Evolutionary conservation across 768 basidiomycete species (phyloP).

Genomic region (Xerocomus potaroensis): DNA sequence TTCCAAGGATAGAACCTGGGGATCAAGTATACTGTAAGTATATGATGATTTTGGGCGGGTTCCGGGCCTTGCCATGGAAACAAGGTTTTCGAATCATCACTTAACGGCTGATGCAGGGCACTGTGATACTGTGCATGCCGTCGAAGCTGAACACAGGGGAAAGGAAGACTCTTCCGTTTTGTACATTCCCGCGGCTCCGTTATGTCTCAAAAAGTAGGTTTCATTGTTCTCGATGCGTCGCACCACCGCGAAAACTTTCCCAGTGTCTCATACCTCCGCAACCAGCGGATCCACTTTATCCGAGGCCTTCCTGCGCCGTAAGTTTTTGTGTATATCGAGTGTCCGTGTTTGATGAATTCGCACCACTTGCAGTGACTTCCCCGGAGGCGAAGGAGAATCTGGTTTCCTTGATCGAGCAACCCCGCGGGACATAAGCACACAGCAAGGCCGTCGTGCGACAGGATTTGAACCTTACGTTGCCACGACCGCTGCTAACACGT

Average conservation of each 20-base stretch:
- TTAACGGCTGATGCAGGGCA: slow-evolving; percentile 37
- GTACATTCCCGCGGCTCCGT: slow-evolving; percentile 52
- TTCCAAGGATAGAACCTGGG: slow-evolving; percentile 57
- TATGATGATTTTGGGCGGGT: too few relatives aligned
- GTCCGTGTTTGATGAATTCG: background rate
- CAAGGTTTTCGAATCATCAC: too few relatives aligned
- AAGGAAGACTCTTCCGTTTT: slow-evolving; percentile 49
- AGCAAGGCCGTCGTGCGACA: slow-evolving; percentile 36
- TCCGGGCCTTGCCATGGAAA: too few relatives aligned
- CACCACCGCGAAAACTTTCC: background rate
- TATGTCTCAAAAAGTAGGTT: slow-evolving; percentile 46
- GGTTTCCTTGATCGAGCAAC: slow-evolving; percentile 38
- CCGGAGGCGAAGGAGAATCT: slow-evolving; percentile 49
- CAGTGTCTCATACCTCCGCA: slow-evolving; percentile 47
- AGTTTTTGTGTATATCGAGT: slow-evolving; percentile 3
- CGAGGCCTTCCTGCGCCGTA: slow-evolving; percentile 50
- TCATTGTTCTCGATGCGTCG: background rate
- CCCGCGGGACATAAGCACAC: slow-evolving; percentile 29
- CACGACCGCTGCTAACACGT: slow-evolving; percentile 6
- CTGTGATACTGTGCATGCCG: slow-evolving; percentile 54
- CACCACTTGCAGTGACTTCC: slow-evolving; percentile 40
- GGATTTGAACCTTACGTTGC: slow-evolving; percentile 40
- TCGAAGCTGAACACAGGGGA: slow-evolving; percentile 47
- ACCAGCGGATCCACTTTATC: slow-evolving; percentile 44
- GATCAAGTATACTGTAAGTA: slow-evolving; percentile 57